These are phyloP conservation scores for Penicillium parvum DNA, from an alignment of 495 filamentous ascomycete species.

Conservation along the genomic window DNA sequence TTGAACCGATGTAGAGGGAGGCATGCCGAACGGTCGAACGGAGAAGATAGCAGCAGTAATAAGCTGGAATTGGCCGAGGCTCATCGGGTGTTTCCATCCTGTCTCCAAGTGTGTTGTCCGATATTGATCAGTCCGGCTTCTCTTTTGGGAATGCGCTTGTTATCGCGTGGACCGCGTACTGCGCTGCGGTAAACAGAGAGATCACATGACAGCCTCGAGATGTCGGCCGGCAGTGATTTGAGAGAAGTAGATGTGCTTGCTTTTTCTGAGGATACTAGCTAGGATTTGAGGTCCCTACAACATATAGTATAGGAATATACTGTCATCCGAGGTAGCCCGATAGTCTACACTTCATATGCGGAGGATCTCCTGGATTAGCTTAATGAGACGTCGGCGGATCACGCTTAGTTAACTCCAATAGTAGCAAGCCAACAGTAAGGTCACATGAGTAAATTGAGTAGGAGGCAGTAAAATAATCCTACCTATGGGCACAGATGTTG, in stretches of 20 bases:
- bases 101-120: too few relatives aligned
- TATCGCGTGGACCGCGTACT: background rate
- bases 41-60: conserved; percentile 82
- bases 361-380: conserved; percentile 17
- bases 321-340: background rate
- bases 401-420: too few relatives aligned
- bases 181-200: conserved; percentile 10
- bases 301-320: background rate
- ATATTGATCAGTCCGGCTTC: background rate
- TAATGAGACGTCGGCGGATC: conserved; percentile 12
- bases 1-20: conserved; percentile 83
- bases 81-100: conserved; percentile 25
- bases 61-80: conserved; percentile 57
- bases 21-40: conserved; percentile 65
- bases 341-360: conserved; percentile 2
- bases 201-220: conserved; percentile 7
- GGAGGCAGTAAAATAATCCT: too few relatives aligned
- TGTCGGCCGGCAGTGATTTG: background rate
- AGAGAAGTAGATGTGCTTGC: background rate
- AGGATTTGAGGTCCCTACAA: too few relatives aligned
- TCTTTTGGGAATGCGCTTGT: background rate
- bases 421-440: too few relatives aligned
- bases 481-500: too few relatives aligned
- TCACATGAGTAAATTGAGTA: too few relatives aligned
- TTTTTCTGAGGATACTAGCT: too few relatives aligned